Evolutionary conservation across 108 stramenopile genomes (phyloP).

Genomic region (Fragilaria crotonensis): DNA sequence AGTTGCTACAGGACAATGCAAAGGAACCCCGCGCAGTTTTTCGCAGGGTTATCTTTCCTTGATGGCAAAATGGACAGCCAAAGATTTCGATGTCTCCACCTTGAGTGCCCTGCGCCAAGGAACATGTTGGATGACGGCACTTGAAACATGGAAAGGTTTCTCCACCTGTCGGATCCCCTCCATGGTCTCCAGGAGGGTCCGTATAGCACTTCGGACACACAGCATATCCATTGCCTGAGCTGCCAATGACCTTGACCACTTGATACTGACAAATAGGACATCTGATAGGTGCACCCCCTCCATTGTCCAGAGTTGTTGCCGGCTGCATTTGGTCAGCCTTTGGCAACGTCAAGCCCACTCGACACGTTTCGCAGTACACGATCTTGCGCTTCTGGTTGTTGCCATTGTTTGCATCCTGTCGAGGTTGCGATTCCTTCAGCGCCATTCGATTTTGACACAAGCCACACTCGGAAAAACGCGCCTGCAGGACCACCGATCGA

Average conservation of each 20-base stretch:
- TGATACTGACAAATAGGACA: constrained; percentile 84
- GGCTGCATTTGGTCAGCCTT: constrained; percentile 38
- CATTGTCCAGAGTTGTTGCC: constrained; percentile 37
- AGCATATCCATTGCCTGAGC: constrained; percentile 53
- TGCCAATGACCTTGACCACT: constrained; percentile 45
- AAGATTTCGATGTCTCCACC: constrained; percentile 66
- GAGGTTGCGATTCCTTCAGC: constrained; percentile 26
- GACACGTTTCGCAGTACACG: constrained; percentile 62
- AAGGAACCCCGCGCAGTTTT: constrained; percentile 41
- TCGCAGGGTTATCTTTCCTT: constrained; percentile 40
- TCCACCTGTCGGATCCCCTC: constrained; percentile 35
- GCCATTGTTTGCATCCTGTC: constrained; percentile 20
- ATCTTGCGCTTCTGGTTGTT: constrained; percentile 38
- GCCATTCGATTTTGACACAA: constrained; percentile 49
- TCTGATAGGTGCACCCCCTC: constrained; percentile 26
- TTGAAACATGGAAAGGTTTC: constrained; percentile 62
- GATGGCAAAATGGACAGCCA: constrained; percentile 69
- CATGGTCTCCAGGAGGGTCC: constrained; percentile 63
- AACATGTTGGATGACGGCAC: constrained; percentile 66
- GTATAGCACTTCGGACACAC: constrained; percentile 77
- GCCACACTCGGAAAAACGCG: constrained; percentile 66
- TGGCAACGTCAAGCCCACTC: constrained; percentile 49
- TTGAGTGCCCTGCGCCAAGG: constrained; percentile 52
- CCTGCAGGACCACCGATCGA: constrained; percentile 36
- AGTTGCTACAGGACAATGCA: constrained; percentile 62